Evolutionary conservation across 352 stramenopile species (phyloP).

Genomic region (Phytophthora melonis): DNA sequence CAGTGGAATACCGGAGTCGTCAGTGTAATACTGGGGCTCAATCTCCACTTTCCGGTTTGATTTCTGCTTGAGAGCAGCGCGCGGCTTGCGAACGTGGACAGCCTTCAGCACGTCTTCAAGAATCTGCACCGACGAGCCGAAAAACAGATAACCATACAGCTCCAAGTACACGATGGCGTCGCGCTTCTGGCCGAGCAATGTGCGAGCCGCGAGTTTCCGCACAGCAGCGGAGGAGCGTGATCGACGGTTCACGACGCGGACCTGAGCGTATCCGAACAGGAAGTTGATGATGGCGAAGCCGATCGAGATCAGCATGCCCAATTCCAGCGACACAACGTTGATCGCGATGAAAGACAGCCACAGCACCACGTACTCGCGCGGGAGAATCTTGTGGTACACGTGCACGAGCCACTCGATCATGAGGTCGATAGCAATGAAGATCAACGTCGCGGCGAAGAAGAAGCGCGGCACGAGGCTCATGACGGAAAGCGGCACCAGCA

Average conservation of each 20-base stretch:
- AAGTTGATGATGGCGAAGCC: constrained; percentile 90
- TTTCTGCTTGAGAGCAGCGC: constrained; percentile 29
- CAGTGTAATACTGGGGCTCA: constrained; percentile 21
- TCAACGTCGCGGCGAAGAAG: constrained; percentile 97
- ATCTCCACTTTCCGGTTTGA: constrained; percentile 25
- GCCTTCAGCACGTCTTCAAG: constrained; percentile 83
- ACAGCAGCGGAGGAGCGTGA: constrained; percentile 69
- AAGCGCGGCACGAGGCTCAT: constrained; percentile 96
- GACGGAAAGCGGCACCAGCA: constrained; percentile 93
- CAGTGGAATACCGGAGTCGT: constrained; percentile 53
- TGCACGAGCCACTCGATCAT: constrained; percentile 97
- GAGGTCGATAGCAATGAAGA: constrained; percentile 98
- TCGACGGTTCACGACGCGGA: constrained; percentile 72
- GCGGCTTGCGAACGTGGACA: constrained; percentile 67
- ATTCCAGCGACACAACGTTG: constrained; percentile 95
- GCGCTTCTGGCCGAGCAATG: constrained; percentile 66
- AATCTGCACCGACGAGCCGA: constrained; percentile 86
- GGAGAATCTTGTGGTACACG: constrained; percentile 84
- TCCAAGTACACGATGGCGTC: constrained; percentile 84
- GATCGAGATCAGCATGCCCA: constrained; percentile 95
- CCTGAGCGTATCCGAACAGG: constrained; percentile 79
- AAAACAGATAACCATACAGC: constrained; percentile 89
- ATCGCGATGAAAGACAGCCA: constrained; percentile 95
- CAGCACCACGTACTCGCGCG: constrained; percentile 94
- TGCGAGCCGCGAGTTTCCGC: constrained; percentile 73